Evolutionary conservation across 305 asterid genomes (phyloP).

Genomic region (Solanum aculeatissimum): DNA sequence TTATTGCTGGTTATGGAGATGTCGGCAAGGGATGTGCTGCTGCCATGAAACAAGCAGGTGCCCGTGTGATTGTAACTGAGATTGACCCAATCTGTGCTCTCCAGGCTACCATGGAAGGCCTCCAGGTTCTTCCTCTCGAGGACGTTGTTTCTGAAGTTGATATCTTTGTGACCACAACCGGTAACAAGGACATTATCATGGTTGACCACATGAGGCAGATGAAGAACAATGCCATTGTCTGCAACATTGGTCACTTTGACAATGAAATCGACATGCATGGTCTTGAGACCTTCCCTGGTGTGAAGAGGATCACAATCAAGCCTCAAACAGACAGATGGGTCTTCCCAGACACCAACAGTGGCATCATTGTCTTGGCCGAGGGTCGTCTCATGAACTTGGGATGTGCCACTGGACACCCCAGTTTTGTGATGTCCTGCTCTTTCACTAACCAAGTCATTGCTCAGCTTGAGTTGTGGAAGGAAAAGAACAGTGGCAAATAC

Average conservation of each 20-base stretch:
- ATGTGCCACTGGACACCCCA: conserved; percentile 69
- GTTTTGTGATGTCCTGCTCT: conserved; percentile 75
- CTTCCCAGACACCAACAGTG: conserved; percentile 51
- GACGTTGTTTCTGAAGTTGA: conserved; percentile 54
- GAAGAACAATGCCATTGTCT: conserved; percentile 70
- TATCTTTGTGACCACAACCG: conserved; percentile 70
- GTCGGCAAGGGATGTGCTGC: conserved; percentile 76
- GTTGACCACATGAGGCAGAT: conserved; percentile 60
- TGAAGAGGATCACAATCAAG: conserved; percentile 55
- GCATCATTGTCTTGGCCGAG: conserved; percentile 54
- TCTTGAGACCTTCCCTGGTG: conserved; percentile 60
- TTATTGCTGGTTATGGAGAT: conserved; percentile 65
- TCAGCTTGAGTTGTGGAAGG: conserved; percentile 69
- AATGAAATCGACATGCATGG: conserved; percentile 71
- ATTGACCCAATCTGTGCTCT: conserved; percentile 80
- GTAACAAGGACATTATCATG: conserved; percentile 79
- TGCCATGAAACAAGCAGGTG: conserved; percentile 59
- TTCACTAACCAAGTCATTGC: conserved; percentile 73
- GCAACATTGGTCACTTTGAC: conserved; percentile 86
- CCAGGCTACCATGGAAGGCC: conserved; percentile 75
- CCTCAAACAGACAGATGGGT: conserved; percentile 70
- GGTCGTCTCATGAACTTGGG: conserved; percentile 74
- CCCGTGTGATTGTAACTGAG: conserved; percentile 69
- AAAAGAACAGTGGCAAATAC: conserved; percentile 44
- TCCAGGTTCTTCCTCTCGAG: conserved; percentile 47